These are phyloP conservation scores for Thalia dealbata DNA, from an alignment of 176 grass and related monocot species.

Conservation along the genomic window DNA sequence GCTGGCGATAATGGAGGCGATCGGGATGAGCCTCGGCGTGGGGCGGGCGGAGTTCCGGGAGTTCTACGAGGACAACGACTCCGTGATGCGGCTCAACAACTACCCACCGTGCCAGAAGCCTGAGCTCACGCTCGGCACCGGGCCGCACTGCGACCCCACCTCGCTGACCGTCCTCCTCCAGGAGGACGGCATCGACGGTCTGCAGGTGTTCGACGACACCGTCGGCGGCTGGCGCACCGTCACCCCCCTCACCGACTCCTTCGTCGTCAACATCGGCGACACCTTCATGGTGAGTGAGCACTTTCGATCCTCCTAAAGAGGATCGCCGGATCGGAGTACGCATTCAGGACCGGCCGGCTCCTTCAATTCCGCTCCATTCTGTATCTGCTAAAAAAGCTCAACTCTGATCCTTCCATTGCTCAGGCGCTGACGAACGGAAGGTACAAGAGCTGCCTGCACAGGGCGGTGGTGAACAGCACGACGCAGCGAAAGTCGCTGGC, in stretches of 20 bases:
- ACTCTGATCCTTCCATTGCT: not conserved
- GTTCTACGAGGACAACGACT: conserved; percentile 70
- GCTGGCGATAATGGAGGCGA: conserved; percentile 71
- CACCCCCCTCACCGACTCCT: conserved; percentile 19
- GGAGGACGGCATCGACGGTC: conserved; percentile 55
- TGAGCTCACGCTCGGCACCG: conserved; percentile 51
- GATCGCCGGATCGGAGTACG: no score
- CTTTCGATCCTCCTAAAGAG: no score
- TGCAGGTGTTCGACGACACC: conserved; percentile 47
- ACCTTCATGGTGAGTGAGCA: conserved; percentile 68
- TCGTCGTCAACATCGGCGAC: conserved; percentile 70
- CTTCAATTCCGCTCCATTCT: not conserved
- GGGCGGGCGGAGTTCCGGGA: conserved; percentile 35
- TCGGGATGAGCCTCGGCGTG: conserved; percentile 52
- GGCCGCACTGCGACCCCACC: conserved; percentile 82
- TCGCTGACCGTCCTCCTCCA: conserved; percentile 91
- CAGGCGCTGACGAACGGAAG: conserved; percentile 74
- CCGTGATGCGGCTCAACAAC: conserved; percentile 87
- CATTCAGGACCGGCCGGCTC: not conserved
- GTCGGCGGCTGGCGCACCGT: conserved; percentile 40
- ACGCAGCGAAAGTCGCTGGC: conserved; percentile 45
- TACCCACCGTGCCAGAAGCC: conserved; percentile 87
- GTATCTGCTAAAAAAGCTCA: no score
- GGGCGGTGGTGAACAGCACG: conserved; percentile 63
- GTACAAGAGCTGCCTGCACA: conserved; percentile 76